Percentiles rank a stretch among this genome's conserved stretches.
phyloP scores from a whole-genome alignment of 331 rosid species.

The Telfairia occidentalis region DNA sequence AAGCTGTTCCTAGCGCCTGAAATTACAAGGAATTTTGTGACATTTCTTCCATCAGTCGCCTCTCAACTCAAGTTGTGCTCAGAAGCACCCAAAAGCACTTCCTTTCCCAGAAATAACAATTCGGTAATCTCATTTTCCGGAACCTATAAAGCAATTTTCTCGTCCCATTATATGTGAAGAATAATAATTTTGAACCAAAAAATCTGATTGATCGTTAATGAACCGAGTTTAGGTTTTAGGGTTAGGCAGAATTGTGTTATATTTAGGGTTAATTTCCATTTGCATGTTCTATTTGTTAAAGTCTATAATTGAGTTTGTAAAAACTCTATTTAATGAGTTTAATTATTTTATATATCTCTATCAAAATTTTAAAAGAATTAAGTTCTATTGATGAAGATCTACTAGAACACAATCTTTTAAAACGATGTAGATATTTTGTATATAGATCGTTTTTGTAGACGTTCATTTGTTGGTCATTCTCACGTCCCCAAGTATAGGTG shows the following conservation, averaged over 20 bases:
- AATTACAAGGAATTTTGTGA: not conserved
- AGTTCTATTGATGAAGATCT: not conserved
- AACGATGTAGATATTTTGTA: not conserved
- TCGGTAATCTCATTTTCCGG: not conserved
- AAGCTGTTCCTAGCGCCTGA: not conserved
- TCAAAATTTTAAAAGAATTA: not conserved
- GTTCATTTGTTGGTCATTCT: not conserved
- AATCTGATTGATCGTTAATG: not conserved
- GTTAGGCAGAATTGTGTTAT: not conserved
- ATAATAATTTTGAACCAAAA: not conserved
- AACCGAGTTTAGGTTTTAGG: not conserved
- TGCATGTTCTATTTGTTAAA: not conserved
- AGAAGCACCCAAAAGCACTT: not conserved
- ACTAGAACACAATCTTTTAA: not conserved
- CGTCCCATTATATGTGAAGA: not conserved
- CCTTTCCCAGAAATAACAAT: not conserved
- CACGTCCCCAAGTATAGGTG: not conserved
- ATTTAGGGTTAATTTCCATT: not conserved
- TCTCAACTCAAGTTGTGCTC: not conserved
- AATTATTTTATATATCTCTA: not conserved
- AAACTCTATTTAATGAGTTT: not conserved
- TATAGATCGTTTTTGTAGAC: not conserved
- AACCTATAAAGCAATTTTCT: not conserved
- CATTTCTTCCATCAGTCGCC: not conserved
- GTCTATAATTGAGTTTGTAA: not conserved